These are phyloP conservation scores for Capronia epimyces DNA, from an alignment of 2,329 filamentous ascomycete genomes.

Conservation along the genomic window DNA sequence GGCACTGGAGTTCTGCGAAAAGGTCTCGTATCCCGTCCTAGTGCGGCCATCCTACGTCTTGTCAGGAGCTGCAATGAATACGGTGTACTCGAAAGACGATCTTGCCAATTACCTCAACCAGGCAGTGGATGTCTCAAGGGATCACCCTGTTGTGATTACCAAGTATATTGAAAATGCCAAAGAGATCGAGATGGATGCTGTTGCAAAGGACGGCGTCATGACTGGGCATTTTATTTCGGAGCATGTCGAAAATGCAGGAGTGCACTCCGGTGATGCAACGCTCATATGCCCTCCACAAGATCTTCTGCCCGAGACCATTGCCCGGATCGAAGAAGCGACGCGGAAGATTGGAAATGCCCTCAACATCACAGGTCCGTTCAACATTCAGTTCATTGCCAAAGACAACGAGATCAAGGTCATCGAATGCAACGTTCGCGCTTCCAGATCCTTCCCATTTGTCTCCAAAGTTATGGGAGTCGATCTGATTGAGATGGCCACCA, in stretches of 20 bases:
- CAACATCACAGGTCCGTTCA: conserved; percentile 94
- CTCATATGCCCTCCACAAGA: conserved; percentile 93
- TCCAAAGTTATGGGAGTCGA: conserved; percentile 98
- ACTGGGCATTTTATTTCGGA: conserved; percentile 96
- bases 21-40: conserved; percentile 86
- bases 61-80: conserved; percentile 98
- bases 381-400: conserved; percentile 99
- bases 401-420: conserved; percentile 99
- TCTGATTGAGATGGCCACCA: conserved; percentile 96
- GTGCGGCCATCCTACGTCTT: conserved; percentile 95
- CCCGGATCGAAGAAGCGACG: conserved; percentile 88
- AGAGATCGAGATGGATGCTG: conserved; percentile 99
- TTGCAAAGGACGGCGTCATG: conserved; percentile 81
- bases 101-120: conserved; percentile 82
- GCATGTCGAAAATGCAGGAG: conserved; percentile 97
- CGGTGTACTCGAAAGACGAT: conserved; percentile 93
- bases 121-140: conserved; percentile 85
- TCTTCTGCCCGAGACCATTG: conserved; percentile 79
- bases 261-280: conserved; percentile 96
- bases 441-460: conserved; percentile 94
- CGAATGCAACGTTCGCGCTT: conserved; percentile 95
- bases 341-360: conserved; percentile 89
- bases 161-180: conserved; percentile 99
- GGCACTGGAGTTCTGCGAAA: conserved; percentile 77
- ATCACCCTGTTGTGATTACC: conserved; percentile 95